Conservation (phyloP, 306 rosid species). For the Cicer judaicum region DNA sequence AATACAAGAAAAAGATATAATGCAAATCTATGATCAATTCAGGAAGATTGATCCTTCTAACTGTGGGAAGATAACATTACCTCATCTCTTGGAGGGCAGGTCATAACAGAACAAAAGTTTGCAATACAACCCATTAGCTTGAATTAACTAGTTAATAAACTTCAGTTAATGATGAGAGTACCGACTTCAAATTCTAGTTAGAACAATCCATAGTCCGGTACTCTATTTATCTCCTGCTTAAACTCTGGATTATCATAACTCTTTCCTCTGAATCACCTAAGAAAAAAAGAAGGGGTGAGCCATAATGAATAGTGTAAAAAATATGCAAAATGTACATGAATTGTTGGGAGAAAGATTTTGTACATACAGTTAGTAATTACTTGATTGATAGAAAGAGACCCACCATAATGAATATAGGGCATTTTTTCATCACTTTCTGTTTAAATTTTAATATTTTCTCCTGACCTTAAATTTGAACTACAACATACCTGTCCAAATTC, state of each 20-base stretch:
- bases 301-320: constrained; percentile 15
- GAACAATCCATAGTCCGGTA: no score
- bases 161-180: no score
- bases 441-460: neutral
- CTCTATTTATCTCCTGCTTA: no score
- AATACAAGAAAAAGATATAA: constrained; percentile 70
- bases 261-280: no score
- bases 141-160: no score
- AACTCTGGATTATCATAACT: no score
- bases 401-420: neutral
- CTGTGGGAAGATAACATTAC: constrained; percentile 83
- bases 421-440: neutral
- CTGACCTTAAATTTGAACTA: neutral
- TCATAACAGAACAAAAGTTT: constrained; percentile 31
- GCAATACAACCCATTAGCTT: no score
- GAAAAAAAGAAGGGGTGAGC: neutral
- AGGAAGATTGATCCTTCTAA: constrained; percentile 68
- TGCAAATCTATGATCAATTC: constrained; percentile 72
- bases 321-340: constrained; percentile 34
- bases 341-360: constrained; percentile 42
- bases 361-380: constrained; percentile 13
- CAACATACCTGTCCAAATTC: neutral
- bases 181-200: no score
- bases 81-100: constrained; percentile 56
- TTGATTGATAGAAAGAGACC: neutral